Base-by-base conservation (phyloP, 371 early-diverging fungal genomes). In the Mucor saturninus region DNA sequence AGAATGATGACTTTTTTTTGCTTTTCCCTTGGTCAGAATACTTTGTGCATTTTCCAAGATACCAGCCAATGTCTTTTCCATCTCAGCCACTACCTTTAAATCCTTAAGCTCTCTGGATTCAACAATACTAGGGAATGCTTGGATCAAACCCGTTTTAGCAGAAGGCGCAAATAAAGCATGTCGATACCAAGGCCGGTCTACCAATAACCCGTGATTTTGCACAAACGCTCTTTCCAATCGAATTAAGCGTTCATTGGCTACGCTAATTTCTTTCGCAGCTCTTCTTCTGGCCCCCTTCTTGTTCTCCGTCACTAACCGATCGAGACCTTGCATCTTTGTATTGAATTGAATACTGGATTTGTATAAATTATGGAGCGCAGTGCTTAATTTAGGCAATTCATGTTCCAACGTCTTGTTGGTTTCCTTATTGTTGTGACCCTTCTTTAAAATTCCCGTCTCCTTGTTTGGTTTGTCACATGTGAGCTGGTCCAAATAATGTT, bases 141-240 rank as follows among this genome's bases (percentile, higher is more conserved):
- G 75, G 7, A 80, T 53, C 2, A 65, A 72, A 26, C 83, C 86
- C 7, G 77, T 65, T 71, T 76, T 75, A 8, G 75, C 65, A 10
- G 80, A 79, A 3, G 89, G 88, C 5, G 82, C 81, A 59, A 81
- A 80, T 5, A 89, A 56, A 4, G 79, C 78, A 54, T 89, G 89
- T 52, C 84, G 81, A 61, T 78, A 87, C 89, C 89, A 89, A 9
- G 72, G 56, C 28, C 86, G 76, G 4, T 72, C 74, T 1, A 66
- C 67, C 5, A 86, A 68, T 8, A 63, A 32, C 15, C 88, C 87
- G 30, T 77, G 66, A 6, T 76, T 73, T 13, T 80, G 77, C 30
- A 87, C 58, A 57, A 89, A 84, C 5, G 71, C 71, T 21, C 85
- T 72, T 60, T 88, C 89, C 40, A 87, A 79, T 28, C 69, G 43